Evolutionary conservation across 2,329 filamentous ascomycete species (phyloP), one percentile per base, ranked within the genome.

Genomic region (Fusarium sp.): DNA sequence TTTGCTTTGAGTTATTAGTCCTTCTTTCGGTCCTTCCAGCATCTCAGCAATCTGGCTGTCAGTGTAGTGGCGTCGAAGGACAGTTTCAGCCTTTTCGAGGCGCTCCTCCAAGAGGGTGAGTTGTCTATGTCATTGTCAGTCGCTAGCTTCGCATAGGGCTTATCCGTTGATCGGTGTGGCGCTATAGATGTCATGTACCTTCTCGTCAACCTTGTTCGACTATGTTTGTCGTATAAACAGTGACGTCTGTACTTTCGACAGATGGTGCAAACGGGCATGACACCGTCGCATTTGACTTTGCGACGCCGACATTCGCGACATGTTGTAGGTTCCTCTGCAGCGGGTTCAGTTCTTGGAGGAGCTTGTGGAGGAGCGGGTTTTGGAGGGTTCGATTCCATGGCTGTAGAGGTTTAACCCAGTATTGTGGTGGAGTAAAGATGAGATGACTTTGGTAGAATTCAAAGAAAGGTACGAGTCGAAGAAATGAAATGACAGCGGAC

Each of bases 61-160:
- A 11, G 56, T 69, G n/a, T 69, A 71, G 41, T 71, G 68, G 1
- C 64, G 54, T 26, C 60, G 52, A 40, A 71, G n/a, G 15, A 71
- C 55, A 9, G 67, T 70, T 28, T 71, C 67, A 6, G 68, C 68
- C 34, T 65, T 71, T 46, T 71, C 68, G 3, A 71, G 60, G 2
- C 68, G 64, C 37, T 71, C 68, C 50, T 71, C 68, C 2, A 71
- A 26, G 12, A 71, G 65, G 5, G 68, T 71, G 16, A 71, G 56
- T 36, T 70, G 67, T 41, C 68, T 71, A 36, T 12, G 23, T 31
- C 8, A 38, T 11, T 34, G 53, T 68, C 50, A 65, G 64, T 50
- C n/a, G 33, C 36, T 34, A 20, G 23, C 16, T 28, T 15, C n/a
- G 11, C 11, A 30, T 51, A 11, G 18, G 26, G 15, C 44, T 18